Evolutionary conservation across 2,329 filamentous ascomycete genomes (phyloP), one percentile per base, ranked within the genome.

Genomic region (Exophiala bonariae): DNA sequence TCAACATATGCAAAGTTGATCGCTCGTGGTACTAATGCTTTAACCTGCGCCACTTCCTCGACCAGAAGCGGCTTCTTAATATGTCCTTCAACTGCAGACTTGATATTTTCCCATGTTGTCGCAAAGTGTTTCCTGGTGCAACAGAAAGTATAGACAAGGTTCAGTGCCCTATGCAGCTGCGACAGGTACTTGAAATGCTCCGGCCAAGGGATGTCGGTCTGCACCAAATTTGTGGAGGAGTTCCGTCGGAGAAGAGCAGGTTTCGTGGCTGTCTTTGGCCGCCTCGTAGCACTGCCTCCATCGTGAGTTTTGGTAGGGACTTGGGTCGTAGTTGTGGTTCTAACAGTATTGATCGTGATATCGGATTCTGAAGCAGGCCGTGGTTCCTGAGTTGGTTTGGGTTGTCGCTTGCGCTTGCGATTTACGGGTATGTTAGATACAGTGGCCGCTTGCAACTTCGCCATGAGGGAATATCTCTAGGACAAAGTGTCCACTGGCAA

Each of bases 81-180:
- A 62, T 96, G 89, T 0, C 80, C 81, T 66, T 96, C 89, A 1
- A 97, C 92, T 0, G 92, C 81, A 7, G 82, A 80, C 58, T 85
- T 89, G 37, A 99, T 87, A 4, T 86, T 96, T 13, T 93, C 87
- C 57, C 96, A 89, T 0, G 92, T 96, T 0, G 93, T 97, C 1
- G 88, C 84, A 20, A 97, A 78, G 60, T 97, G 88, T 64, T 95
- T 96, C 36, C 93, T 83, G 1, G 92, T 92, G 63, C 85, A 93
- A 71, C 89, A 95, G 63, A 99, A 97, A 0, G 93, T 97, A 60
- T 89, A 96, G 1, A 97, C 89, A 2, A 97, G 72, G 59, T 96
- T 99, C 50, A 99, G 71, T 1, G 93, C 92, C 51, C 83, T 81
- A 64, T 97, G 87, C 0, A 85, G 87, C 64, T 85, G 83, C 19